Evolutionary conservation across 2,329 filamentous ascomycete genomes (phyloP), one percentile per base, ranked within the genome.

Genomic region (Chrysoporthe deuterocubensis): DNA sequence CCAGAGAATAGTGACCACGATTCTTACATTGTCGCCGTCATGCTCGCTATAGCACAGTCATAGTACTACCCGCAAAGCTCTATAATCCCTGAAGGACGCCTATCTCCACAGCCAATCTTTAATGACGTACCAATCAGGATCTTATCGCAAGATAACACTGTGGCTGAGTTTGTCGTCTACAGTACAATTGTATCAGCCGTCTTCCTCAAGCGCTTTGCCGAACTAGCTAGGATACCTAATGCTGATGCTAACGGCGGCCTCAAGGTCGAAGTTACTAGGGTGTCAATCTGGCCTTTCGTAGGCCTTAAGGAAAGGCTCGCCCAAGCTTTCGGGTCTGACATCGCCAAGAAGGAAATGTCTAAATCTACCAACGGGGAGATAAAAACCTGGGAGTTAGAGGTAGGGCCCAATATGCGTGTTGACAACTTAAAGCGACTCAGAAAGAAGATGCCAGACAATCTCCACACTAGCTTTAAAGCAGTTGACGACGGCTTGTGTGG

Each of bases 1-100:
- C 86, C 86, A 0, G 73, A 76, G 2, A 80, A 87, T 61, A 69
- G 75, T 1, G 81, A 87, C 61, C 82, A 85, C 59, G 86, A 89
- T 71, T 78, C 83, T 0, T 83, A 85, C 67, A 78, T 87, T 46
- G 78, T 85, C 5, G 85, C 81, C 32, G 79, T 83, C 57, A 83
- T 88, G 66, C 71, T 89, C 14, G 82, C 84, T 58, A 85, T 89
- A 83, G 86, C 86, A 8, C 87, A 89, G 71, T 78, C 80, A 9
- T 80, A 84, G 59, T 85, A 85, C 67, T 87, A 88, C 72, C 70
- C 61, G 26, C 72, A 18, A 18, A 21, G 50, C n/a, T 59, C 67
- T 68, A 34, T 60, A 13, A 65, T 69, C 46, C 18, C 69, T 65
- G 6, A 57, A 71, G 4, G 73, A 40, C 4, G 74, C 70, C 46